Conservation (phyloP, 148 eudicot species). For the Diospyros lotus region DNA sequence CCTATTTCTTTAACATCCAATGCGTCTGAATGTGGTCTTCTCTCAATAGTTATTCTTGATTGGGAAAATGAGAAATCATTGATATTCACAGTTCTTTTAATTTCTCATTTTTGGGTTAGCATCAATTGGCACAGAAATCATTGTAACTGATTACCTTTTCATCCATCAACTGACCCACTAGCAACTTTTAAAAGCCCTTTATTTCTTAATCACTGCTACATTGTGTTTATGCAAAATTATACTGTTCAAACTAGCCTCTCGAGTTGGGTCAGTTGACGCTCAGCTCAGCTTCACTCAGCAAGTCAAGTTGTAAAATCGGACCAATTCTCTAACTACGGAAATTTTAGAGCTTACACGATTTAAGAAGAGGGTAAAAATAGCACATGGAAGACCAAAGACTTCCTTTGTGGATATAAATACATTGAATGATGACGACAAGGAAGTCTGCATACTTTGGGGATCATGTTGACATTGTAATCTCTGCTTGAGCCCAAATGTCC, state of each 20-base stretch:
- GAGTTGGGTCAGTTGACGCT: too few relatives aligned
- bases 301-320: too few relatives aligned
- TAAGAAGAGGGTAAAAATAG: too few relatives aligned
- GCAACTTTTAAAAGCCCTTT: background rate
- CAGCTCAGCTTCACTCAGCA: too few relatives aligned
- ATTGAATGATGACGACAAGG: background rate
- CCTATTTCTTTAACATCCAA: too few relatives aligned
- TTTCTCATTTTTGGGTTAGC: background rate
- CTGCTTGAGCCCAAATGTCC: conserved; percentile 73
- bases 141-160: background rate
- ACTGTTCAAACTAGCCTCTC: too few relatives aligned
- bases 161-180: background rate
- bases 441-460: conserved; percentile 59
- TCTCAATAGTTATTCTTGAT: too few relatives aligned
- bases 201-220: background rate
- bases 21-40: too few relatives aligned
- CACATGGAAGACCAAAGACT: background rate
- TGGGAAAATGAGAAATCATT: too few relatives aligned
- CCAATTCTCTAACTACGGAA: too few relatives aligned
- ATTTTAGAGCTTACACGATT: too few relatives aligned
- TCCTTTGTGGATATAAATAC: background rate
- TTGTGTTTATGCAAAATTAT: too few relatives aligned
- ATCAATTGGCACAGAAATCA: background rate
- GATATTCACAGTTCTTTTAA: background rate
- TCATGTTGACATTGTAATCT: conserved; percentile 92